Evolutionary conservation across 495 filamentous ascomycete genomes (phyloP).

Genomic region (Chaetomium fimeti): DNA sequence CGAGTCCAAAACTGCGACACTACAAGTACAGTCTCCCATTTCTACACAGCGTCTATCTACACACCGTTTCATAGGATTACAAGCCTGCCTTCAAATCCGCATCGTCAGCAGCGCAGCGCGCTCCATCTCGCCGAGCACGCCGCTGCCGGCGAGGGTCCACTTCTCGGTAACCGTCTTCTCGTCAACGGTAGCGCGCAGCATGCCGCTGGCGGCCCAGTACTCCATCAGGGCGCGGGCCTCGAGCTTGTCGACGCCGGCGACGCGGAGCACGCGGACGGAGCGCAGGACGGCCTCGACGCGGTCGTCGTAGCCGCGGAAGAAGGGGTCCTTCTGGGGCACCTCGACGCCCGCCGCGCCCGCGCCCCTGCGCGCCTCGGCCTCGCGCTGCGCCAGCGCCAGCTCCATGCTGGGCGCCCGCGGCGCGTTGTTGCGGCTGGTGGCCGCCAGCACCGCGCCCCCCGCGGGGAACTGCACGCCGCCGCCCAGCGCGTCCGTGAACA

Average conservation of each 20-base stretch:
- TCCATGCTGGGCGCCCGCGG: slow-evolving; percentile 62
- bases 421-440: slow-evolving; percentile 65
- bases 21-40: slow-evolving; percentile 20
- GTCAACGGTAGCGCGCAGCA: slow-evolving; percentile 67
- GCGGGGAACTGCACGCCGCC: slow-evolving; percentile 62
- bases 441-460: slow-evolving; percentile 75
- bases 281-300: slow-evolving; percentile 62
- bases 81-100: slow-evolving; percentile 25
- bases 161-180: slow-evolving; percentile 75
- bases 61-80: slow-evolving; percentile 13
- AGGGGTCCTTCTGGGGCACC: slow-evolving; percentile 61
- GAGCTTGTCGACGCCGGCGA: slow-evolving; percentile 65
- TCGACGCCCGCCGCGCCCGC: slow-evolving; percentile 20
- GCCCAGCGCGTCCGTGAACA: slow-evolving; percentile 68
- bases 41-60: slow-evolving; percentile 7
- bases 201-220: slow-evolving; percentile 86
- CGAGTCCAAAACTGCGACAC: background rate
- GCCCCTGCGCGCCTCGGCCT: slow-evolving; percentile 32
- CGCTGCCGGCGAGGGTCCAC: slow-evolving; percentile 77
- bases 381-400: slow-evolving; percentile 58
- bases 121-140: slow-evolving; percentile 83
- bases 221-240: slow-evolving; percentile 84
- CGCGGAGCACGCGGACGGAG: slow-evolving; percentile 45
- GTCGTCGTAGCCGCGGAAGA: slow-evolving; percentile 61
- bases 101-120: slow-evolving; percentile 56